A percentile compares a stretch with the other conserved stretches of the same genome.
These are phyloP conservation scores for Pseudonitzschia delicatissima DNA, from an alignment of 108 stramenopile species.

Conservation along the genomic window DNA sequence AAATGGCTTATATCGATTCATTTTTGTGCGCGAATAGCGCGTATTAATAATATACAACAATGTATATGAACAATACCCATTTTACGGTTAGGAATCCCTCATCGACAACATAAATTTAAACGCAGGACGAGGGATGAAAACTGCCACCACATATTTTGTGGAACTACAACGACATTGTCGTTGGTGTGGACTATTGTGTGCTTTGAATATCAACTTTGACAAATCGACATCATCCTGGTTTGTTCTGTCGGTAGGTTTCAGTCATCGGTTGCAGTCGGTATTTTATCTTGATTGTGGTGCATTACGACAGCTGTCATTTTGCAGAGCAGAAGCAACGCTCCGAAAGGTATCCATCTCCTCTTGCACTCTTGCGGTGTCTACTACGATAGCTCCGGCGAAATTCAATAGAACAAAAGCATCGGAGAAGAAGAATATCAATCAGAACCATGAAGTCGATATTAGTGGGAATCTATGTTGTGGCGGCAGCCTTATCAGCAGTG, in stretches of 20 bases:
- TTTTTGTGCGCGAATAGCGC: neutral
- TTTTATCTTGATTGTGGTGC: neutral
- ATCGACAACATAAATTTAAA: neutral
- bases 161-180: slow-evolving; percentile 2
- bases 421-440: too few relatives aligned
- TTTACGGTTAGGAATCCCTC: neutral
- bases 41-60: neutral
- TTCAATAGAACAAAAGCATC: too few relatives aligned
- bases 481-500: neutral
- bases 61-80: neutral
- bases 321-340: neutral
- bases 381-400: too few relatives aligned
- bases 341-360: neutral
- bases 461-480: neutral
- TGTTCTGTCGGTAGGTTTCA: neutral
- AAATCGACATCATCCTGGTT: neutral
- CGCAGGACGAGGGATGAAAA: slow-evolving; percentile 1
- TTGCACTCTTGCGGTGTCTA: neutral
- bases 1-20: neutral
- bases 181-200: neutral
- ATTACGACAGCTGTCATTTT: neutral
- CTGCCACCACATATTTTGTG: neutral
- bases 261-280: neutral
- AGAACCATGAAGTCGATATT: too few relatives aligned
- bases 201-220: neutral